Conservation (phyloP, 164 flowering plant genomes). For the Hamamelis virginiana region DNA sequence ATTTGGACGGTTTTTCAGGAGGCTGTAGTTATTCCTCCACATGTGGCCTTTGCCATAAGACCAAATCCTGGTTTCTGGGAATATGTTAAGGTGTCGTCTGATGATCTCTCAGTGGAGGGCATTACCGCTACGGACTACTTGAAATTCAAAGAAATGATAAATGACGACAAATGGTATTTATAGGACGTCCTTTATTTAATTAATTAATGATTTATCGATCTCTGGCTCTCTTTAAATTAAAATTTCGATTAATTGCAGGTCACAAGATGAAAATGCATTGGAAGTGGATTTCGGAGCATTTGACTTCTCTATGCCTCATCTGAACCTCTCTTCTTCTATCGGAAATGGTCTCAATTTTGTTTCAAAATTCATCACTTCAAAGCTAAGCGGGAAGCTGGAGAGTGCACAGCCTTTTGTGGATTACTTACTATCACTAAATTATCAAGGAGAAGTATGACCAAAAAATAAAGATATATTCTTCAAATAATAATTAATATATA, state of each 20-base stretch:
- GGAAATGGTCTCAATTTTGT: constrained; percentile 72
- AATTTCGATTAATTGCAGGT: no score
- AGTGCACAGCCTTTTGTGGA: constrained; percentile 56
- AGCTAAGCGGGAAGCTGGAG: constrained; percentile 31
- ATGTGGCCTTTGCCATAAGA: constrained; percentile 76
- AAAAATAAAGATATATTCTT: no score
- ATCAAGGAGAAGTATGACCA: constrained; percentile 80
- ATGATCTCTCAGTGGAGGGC: constrained; percentile 63
- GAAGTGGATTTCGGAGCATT: constrained; percentile 87
- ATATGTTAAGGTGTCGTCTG: constrained; percentile 68
- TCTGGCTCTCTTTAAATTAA: no score
- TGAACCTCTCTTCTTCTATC: constrained; percentile 70
- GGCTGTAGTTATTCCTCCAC: constrained; percentile 88
- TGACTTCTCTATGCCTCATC: constrained; percentile 53
- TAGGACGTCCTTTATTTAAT: no score
- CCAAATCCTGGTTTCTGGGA: constrained; percentile 95
- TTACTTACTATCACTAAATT: constrained; percentile 49
- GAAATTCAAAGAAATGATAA: constrained; percentile 70
- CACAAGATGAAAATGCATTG: constrained; percentile 82
- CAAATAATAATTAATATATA: no score
- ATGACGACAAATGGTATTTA: constrained; percentile 63
- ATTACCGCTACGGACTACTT: constrained; percentile 66
- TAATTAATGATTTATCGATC: no score
- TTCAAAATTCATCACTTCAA: constrained; percentile 63
- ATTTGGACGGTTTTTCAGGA: no score